Evolutionary conservation across 2,329 filamentous ascomycete species (phyloP), one percentile per base, ranked within the genome.

Genomic region (Orbilia javanica): DNA sequence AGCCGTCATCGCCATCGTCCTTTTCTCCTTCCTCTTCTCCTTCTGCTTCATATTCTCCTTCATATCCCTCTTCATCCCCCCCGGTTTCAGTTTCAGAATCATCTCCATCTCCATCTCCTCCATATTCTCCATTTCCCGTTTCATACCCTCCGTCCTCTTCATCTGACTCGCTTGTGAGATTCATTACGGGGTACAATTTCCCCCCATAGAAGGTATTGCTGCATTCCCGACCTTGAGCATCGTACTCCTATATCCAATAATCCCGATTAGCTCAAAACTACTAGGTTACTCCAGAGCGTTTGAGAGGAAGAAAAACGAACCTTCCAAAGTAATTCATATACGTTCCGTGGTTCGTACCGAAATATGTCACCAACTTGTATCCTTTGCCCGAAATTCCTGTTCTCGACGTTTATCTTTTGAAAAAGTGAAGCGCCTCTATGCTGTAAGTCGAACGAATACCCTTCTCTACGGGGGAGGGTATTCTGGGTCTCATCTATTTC

Each of bases 311-410:
- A 39, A 25, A 20, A 36, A 25, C 55, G 13, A n/a, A 60, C 55
- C 55, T 60, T 60, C 55, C 55, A 60, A 7, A 60, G 7, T 29
- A 60, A 29, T 15, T 60, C 20, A 8, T 60, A 42, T 42, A 15
- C 13, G 8, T 42, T n/a, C 7, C 10, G 3, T 6, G 52, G 52
- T 1, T 42, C 34, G 3, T 34, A 18, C 3, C 55, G 34, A 20
- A 60, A 60, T 1, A 22, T 3, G 0, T 42, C 18, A 3, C 20
- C 7, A 1, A 60, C 34, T 1, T 11, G 1, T 18, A 25, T 42
- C 18, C 34, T 42, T 13, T 60, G 34, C 20, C 55, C 55, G 55
- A 42, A 60, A 1, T 11, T 10, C 13, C 34, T 60, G 13, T 60
- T 60, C 4, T 42, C 18, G 2, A 4, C 27, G 27, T 60, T 60